Base-by-base conservation (phyloP, 1,139 yeast genomes). In the Geotrichum australiense region DNA sequence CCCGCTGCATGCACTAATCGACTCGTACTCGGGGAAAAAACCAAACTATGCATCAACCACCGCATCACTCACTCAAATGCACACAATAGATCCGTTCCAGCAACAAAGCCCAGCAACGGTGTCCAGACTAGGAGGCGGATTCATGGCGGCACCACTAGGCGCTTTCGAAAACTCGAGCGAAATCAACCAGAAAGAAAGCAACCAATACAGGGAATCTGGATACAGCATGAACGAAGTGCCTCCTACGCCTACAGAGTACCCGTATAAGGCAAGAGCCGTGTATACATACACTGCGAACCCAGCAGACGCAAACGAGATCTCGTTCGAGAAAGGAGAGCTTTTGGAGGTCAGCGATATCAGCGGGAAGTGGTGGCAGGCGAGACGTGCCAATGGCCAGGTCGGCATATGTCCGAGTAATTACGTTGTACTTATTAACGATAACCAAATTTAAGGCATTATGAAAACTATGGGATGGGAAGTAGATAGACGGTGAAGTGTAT, bases 291-390 rank as follows among this genome's bases (percentile, higher is more conserved):
- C 27, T 21, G 96, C 97, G n/a, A 86, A 83, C 55, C 94, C 93
- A 2, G 94, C 83, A 43, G 98, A 91, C 62, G 85, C 83, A 48
- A 91, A 91, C 58, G 98, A 91, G 64, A 76, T 91, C 32, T 82
- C 95, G 4, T 91, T 91, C 58, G 76, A 73, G 48, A 87, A 89
- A 62, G 96, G 91, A 47, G 98, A 91, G 62, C 69, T 87, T 21
- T 73, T 91, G 59, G 89, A 83, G 55, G 94, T 91, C 35, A 87
- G 86, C 54, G 97, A 91, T 58, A 84, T 86, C 46, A 86, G 85
- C 51, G 96, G 97, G 41, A 81, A 93, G 66, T 91, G 98, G 98
- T 91, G 97, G 97, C 96, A 87, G 64, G 97, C 96, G 26, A 77
- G 84, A 58, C 76, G 89, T 57, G 71, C 81, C 15, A 81, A 78